Base-by-base conservation (phyloP, 179 eudicot genomes). In the Kewa caespitosa region DNA sequence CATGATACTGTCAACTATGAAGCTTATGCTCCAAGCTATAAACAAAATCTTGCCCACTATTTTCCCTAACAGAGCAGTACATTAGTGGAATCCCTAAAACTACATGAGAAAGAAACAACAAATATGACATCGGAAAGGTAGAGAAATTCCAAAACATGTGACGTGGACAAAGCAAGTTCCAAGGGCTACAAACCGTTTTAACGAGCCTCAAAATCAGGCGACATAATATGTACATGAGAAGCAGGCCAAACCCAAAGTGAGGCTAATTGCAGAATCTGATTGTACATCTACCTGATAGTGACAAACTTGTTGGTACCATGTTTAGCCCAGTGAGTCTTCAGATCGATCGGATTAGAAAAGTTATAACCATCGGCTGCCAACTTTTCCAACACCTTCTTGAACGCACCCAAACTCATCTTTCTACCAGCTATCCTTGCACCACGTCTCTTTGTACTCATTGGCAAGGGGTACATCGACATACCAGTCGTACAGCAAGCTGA, bases 301-400 rank as follows among this genome's bases (percentile, higher is more conserved):
- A 93, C 98, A 80, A 93, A 93, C 89, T 93, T 93, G 82, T 93
- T 93, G 71, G 98, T 91, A 38, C 97, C 97, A 75, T 91, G 97
- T 74, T 91, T 91, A 0, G 97, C 97, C 97, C 97, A 91, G 73
- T 90, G 87, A 76, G 84, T 83, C 92, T 82, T 91, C 84, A 91
- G 69, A 73, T 91, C 97, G 81, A 91, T 91, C 22, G 92, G 91
- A 79, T 82, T 83, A 79, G 92, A 59, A 43, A 91, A 90, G 78
- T 88, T 87, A 77, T 88, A 90, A 11, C 91, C 92, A 85, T 91
- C 97, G 22, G 88, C 78, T 23, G 91, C 89, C 73, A 91, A 86
- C 83, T 90, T 91, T 80, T 90, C 97, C 76, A 91, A 69, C n/a
- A 91, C 97, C 87, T 91, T 91, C 87, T 88, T 93, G 76, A 91